phyloP scores from a whole-genome alignment of 371 early-diverging fungal species.

The Dichotomocladium elegans region DNA sequence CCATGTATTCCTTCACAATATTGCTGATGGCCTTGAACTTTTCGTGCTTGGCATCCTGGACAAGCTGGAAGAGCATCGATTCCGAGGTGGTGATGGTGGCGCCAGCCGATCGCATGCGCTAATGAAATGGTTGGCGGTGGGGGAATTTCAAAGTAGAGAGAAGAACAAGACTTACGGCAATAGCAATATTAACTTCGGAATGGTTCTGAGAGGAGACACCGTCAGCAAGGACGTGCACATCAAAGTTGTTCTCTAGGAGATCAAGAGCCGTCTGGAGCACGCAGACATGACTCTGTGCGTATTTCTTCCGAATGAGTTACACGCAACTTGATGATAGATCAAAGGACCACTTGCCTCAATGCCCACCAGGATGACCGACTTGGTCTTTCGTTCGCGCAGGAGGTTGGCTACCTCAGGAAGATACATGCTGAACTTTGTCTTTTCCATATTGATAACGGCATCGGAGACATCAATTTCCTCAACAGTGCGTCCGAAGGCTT shows the following conservation, averaged over 20 bases:
- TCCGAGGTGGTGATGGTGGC: conserved; percentile 85
- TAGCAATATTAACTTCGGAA: conserved; percentile 82
- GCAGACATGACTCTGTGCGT: conserved; percentile 83
- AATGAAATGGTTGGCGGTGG: background rate
- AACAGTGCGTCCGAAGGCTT: conserved; percentile 81
- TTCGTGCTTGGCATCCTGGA: conserved; percentile 73
- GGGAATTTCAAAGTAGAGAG: background rate
- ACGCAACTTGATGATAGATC: background rate
- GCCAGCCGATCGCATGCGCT: conserved; percentile 75
- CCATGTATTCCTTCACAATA: conserved; percentile 80
- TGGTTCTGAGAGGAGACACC: conserved; percentile 87
- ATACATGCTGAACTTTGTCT: conserved; percentile 92
- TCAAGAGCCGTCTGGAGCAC: conserved; percentile 92
- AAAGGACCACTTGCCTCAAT: conserved; percentile 67
- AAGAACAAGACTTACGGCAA: conserved; percentile 53
- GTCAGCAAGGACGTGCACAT: conserved; percentile 87
- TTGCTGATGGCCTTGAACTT: conserved; percentile 77
- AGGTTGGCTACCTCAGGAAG: conserved; percentile 61
- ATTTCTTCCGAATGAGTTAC: background rate
- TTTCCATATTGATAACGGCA: conserved; percentile 54
- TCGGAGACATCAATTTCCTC: conserved; percentile 69
- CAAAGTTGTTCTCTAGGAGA: conserved; percentile 65
- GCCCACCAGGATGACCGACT: conserved; percentile 85
- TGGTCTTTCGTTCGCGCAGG: conserved; percentile 52
- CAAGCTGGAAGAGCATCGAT: conserved; percentile 86